phyloP scores from a whole-genome alignment of 2,329 filamentous ascomycete genomes.

The Trichoderma hamatum region DNA sequence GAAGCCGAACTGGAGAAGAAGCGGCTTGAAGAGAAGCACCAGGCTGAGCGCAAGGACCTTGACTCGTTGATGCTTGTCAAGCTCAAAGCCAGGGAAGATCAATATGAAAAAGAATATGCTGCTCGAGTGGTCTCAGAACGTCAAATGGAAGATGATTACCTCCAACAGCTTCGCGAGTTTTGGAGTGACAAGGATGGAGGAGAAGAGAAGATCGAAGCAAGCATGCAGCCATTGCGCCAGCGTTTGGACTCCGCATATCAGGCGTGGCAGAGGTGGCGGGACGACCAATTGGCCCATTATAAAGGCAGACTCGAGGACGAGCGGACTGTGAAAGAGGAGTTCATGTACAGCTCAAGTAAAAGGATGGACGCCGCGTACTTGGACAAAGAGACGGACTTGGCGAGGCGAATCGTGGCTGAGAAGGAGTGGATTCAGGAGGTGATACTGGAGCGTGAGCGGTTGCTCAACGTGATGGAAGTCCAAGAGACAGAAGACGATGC shows the following conservation, averaged over 20 bases:
- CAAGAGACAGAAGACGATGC: constrained; percentile 49
- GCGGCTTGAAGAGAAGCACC: constrained; percentile 41
- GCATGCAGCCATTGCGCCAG: constrained; percentile 42
- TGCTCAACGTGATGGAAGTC: constrained; percentile 48
- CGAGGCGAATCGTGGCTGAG: constrained; percentile 47
- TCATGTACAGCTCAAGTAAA: constrained; percentile 46
- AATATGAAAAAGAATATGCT: constrained; percentile 47
- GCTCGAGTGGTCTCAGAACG: constrained; percentile 47
- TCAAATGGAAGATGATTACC: constrained; percentile 50
- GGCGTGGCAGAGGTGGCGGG: constrained; percentile 47
- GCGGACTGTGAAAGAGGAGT: constrained; percentile 45
- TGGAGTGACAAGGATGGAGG: constrained; percentile 43
- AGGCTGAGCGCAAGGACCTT: constrained; percentile 39
- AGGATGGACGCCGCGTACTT: constrained; percentile 38
- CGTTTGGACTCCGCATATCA: constrained; percentile 48
- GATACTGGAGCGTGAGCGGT: constrained; percentile 46
- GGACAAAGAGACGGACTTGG: constrained; percentile 39
- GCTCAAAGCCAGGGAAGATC: constrained; percentile 40
- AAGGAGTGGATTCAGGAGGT: constrained; percentile 52
- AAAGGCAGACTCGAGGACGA: constrained; percentile 45
- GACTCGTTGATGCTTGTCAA: constrained; percentile 34
- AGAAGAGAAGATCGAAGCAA: constrained; percentile 37
- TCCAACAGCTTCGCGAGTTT: constrained; percentile 42
- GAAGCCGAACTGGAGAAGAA: constrained; percentile 35
- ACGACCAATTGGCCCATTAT: constrained; percentile 45